These are phyloP conservation scores for Cystobasidiaceae sp. DNA, from an alignment of 1,284 basidiomycete genomes.

Conservation along the genomic window DNA sequence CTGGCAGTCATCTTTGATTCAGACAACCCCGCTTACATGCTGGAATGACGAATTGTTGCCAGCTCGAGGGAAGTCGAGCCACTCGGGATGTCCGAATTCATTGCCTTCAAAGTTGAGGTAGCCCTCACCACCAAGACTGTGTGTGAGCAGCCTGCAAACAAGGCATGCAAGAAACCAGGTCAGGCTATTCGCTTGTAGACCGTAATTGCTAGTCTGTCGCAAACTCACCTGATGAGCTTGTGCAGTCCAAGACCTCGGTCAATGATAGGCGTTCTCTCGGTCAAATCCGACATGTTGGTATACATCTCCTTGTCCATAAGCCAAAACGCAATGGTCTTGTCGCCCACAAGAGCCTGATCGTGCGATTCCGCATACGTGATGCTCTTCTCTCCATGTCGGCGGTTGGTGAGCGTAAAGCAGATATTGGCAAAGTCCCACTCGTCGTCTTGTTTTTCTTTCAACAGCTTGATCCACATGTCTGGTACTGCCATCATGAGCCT, in stretches of 20 bases:
- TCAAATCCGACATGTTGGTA: slow-evolving; percentile 89
- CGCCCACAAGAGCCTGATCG: slow-evolving; percentile 95
- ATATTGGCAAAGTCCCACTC: slow-evolving; percentile 87
- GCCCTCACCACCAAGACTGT: slow-evolving; percentile 89
- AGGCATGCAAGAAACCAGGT: not conserved
- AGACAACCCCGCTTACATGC: slow-evolving; percentile 60
- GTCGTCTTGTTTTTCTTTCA: slow-evolving; percentile 85
- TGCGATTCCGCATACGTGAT: slow-evolving; percentile 95
- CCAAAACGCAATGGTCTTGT: slow-evolving; percentile 98
- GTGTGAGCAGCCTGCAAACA: slow-evolving; percentile 67
- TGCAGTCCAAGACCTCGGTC: slow-evolving; percentile 85
- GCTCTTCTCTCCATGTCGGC: slow-evolving; percentile 81
- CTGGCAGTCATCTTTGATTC: not conserved
- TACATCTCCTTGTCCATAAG: slow-evolving; percentile 99
- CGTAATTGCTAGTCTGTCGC: no score
- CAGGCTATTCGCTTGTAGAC: no score
- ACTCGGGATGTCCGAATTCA: slow-evolving; percentile 54
- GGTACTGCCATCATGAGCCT: slow-evolving; percentile 96
- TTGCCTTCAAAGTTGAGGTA: slow-evolving; percentile 98
- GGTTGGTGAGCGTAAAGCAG: slow-evolving; percentile 81
- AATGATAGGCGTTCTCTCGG: slow-evolving; percentile 77
- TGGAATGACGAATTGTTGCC: slow-evolving; percentile 95
- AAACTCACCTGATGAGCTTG: slow-evolving; percentile 92
- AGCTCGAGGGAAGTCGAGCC: slow-evolving; percentile 96
- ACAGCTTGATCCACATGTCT: slow-evolving; percentile 99